A percentile compares a stretch with the other conserved stretches of the same genome.
Conservation (phyloP, 495 filamentous ascomycete species). For the Penicillium ochrochloron region DNA sequence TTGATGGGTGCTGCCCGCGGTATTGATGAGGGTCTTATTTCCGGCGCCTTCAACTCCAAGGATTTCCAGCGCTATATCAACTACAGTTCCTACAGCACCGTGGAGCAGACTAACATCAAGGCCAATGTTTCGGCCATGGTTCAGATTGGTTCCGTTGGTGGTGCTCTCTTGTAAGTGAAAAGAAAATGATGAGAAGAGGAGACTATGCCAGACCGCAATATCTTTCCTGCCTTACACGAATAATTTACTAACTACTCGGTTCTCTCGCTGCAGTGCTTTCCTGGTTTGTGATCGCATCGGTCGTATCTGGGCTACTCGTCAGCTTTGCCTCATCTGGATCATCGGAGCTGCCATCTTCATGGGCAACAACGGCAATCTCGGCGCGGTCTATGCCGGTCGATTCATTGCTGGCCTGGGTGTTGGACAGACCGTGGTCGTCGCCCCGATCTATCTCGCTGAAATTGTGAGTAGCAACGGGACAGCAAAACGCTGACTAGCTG, state of each 20-base stretch:
- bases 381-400: slow-evolving; percentile 67
- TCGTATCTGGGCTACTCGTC: slow-evolving; percentile 70
- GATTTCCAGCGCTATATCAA: slow-evolving; percentile 64
- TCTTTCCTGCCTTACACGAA: neutral
- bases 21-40: slow-evolving; percentile 75
- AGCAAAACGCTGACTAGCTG: neutral
- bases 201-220: neutral
- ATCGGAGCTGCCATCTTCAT: slow-evolving; percentile 72
- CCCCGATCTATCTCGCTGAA: slow-evolving; percentile 55
- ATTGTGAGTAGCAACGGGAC: slow-evolving; percentile 40
- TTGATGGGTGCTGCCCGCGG: slow-evolving; percentile 68
- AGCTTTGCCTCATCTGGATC: slow-evolving; percentile 69
- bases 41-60: slow-evolving; percentile 64
- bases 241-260: neutral
- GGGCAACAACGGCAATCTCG: slow-evolving; percentile 61
- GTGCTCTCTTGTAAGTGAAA: slow-evolving; percentile 59
- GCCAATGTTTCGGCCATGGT: slow-evolving; percentile 76
- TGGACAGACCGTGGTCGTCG: slow-evolving; percentile 70
- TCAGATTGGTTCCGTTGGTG: slow-evolving; percentile 68
- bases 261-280: slow-evolving; percentile 55
- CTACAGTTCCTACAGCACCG: slow-evolving; percentile 56
- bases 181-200: neutral
- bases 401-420: slow-evolving; percentile 73
- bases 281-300: slow-evolving; percentile 69
- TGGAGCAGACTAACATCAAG: slow-evolving; percentile 63